These are phyloP conservation scores for Epichloe aotearoae DNA, from an alignment of 2,329 filamentous ascomycete species.

Conservation along the genomic window DNA sequence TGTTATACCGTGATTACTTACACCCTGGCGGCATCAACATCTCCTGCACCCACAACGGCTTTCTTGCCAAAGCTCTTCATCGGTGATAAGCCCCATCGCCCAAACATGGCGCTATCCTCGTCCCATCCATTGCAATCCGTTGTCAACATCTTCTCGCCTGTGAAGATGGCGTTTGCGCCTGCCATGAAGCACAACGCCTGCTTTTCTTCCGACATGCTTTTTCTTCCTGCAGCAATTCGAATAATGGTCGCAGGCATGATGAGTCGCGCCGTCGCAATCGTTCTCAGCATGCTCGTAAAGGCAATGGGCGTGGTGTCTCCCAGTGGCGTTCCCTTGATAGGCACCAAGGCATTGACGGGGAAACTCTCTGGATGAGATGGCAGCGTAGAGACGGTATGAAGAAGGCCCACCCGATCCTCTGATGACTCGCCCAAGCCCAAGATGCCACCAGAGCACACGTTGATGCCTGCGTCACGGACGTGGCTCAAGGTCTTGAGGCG, in stretches of 20 bases:
- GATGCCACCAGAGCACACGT: constrained; percentile 83
- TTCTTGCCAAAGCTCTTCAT: constrained; percentile 46
- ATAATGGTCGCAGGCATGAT: constrained; percentile 80
- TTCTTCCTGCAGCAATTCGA: constrained; percentile 71
- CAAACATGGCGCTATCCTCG: constrained; percentile 74
- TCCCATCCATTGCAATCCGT: constrained; percentile 88
- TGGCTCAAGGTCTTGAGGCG: constrained; percentile 65
- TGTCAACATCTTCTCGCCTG: constrained; percentile 90
- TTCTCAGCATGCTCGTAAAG: constrained; percentile 68
- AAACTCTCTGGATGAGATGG: constrained; percentile 80
- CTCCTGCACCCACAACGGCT: constrained; percentile 12
- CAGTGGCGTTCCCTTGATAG: constrained; percentile 79
- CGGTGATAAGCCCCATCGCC: constrained; percentile 65
- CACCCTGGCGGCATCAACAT: constrained; percentile 2
- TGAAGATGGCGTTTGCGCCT: constrained; percentile 89
- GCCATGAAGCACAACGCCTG: constrained; percentile 84
- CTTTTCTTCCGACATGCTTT: constrained; percentile 76
- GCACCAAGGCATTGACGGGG: constrained; percentile 81
- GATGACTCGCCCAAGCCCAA: constrained; percentile 70
- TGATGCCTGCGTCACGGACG: constrained; percentile 75
- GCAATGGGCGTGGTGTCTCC: constrained; percentile 60
- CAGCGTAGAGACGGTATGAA: constrained; percentile 71
- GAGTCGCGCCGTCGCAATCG: constrained; percentile 70
- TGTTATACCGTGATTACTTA: background rate
- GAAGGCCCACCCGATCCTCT: constrained; percentile 66